Base-by-base conservation (phyloP, 805 yeast genomes). In the Kluyveromyces nonfermentans region DNA sequence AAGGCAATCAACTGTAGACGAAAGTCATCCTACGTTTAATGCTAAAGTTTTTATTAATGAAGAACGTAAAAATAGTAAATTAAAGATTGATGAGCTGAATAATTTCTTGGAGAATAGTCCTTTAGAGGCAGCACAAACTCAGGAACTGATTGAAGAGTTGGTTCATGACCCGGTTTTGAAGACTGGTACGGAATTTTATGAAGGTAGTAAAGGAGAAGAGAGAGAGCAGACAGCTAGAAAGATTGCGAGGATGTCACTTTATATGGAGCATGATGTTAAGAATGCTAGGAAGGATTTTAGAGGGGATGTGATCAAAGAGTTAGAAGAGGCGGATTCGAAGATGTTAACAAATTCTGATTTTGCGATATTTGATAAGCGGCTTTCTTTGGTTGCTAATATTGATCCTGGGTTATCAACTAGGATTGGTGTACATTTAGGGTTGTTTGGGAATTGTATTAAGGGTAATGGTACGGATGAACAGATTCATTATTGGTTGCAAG, bases 401-500 rank as follows among this genome's bases (percentile, higher is more conserved):
- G 97, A 90, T 62, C 94, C 95, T 15, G 81, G 80, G 52, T 68
- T 84, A 37, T 77, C 79, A 42, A 88, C 96, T 28, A 76, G 97
- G 55, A 64, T 85, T 41, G 96, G 95, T 35, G 88, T 89, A 44
- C 95, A 89, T 68, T 71, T 82, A 51, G 96, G 96, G 4, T 72
- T 89, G 46, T 90, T 90, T 60, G 72, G 86, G 42, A 75, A 78
- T 46, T 85, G 95, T 45, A 68, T 89, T 45, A 77, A 82, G 53
- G 96, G 96, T 49, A 83, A 85, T 54, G 97, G 96, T 51, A 82
- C 97, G 7, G 73, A 77, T 30, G 85, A 78, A 45, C 97, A 89
- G 70, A 74, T 82, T 54, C 69, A 78, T 35, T 90, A 81, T 67
- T 89, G 97, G 97, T 74, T 87, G 42, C 67, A 71, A 46, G 78